Percentiles rank a stretch among this genome's conserved stretches.
These are phyloP conservation scores for Fusarium xylarioides DNA, from an alignment of 2,329 filamentous ascomycete genomes.

Conservation along the genomic window DNA sequence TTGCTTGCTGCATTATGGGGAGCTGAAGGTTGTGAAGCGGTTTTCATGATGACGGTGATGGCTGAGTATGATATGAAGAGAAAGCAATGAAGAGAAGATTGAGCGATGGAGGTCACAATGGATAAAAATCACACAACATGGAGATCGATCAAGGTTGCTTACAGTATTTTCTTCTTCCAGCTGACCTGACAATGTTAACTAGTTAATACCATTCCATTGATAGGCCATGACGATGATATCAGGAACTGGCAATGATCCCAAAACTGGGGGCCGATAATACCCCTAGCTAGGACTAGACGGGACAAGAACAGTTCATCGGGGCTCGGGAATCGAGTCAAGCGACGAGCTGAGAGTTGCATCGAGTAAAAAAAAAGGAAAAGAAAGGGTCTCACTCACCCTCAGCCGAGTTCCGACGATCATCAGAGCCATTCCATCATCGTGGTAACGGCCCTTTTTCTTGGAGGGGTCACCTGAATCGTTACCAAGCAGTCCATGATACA, in stretches of 20 bases:
- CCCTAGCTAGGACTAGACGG: neutral
- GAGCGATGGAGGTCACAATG: neutral
- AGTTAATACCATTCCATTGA: constrained; percentile 11
- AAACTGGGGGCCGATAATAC: constrained; percentile 6
- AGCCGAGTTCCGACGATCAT: constrained; percentile 22
- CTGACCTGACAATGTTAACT: neutral
- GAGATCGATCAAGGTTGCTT: neutral
- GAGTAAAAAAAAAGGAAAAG: neutral
- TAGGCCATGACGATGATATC: constrained; percentile 34
- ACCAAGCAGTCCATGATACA: constrained; percentile 3
- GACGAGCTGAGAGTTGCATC: neutral
- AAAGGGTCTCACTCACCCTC: neutral
- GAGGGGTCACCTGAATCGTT: constrained; percentile 13
- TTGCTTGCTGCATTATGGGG: constrained; percentile 19
- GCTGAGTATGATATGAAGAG: neutral
- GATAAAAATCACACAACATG: neutral
- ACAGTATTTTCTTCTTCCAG: neutral
- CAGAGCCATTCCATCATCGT: constrained; percentile 5
- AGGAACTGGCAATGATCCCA: constrained; percentile 10
- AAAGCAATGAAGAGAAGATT: neutral
- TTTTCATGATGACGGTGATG: constrained; percentile 21
- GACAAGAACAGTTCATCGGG: constrained; percentile 1
- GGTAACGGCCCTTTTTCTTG: constrained; percentile 12
- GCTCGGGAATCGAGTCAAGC: constrained; percentile 14
- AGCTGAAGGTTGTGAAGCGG: constrained; percentile 19